These are phyloP conservation scores for Peronosclerospora sorghi DNA, from an alignment of 352 stramenopile species.

Conservation along the genomic window DNA sequence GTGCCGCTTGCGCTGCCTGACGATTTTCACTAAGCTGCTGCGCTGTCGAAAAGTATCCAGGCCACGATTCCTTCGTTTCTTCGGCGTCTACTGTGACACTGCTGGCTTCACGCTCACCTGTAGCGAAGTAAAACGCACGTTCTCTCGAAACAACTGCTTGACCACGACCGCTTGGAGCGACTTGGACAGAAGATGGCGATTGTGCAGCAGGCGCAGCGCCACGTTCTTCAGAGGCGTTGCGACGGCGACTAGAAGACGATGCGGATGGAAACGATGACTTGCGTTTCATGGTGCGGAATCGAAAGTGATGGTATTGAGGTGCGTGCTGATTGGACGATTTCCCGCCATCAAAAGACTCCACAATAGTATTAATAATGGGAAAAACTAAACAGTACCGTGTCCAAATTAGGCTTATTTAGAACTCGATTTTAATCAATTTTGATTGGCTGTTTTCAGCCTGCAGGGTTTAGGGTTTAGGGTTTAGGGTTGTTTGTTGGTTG, in stretches of 20 bases:
- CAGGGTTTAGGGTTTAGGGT: too few species aligned
- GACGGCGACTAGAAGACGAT: conserved; percentile 2
- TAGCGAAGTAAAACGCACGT: conserved; percentile 40
- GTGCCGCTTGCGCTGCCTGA: conserved; percentile 41
- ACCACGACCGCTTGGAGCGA: conserved; percentile 10
- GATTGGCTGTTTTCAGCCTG: too few species aligned
- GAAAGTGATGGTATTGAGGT: conserved; percentile 15
- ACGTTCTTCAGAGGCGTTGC: not conserved
- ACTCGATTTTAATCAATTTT: too few species aligned
- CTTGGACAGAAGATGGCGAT: not conserved
- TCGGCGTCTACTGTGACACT: not conserved
- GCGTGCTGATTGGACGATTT: not conserved
- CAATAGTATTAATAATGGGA: too few species aligned
- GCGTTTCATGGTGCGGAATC: conserved; percentile 23
- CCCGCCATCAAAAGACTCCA: conserved; percentile 3
- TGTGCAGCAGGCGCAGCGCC: not conserved
- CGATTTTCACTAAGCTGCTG: conserved; percentile 51
- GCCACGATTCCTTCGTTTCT: conserved; percentile 43
- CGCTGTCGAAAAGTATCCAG: conserved; percentile 67
- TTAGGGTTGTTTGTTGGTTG: too few species aligned
- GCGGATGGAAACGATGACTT: conserved; percentile 10
- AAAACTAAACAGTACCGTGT: too few species aligned
- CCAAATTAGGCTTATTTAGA: too few species aligned
- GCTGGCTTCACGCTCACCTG: conserved; percentile 9
- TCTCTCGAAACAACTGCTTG: conserved; percentile 25